Evolutionary conservation across 2,329 filamentous ascomycete species (phyloP), one percentile per base, ranked within the genome.

Genomic region (Waltergamsia citrina): DNA sequence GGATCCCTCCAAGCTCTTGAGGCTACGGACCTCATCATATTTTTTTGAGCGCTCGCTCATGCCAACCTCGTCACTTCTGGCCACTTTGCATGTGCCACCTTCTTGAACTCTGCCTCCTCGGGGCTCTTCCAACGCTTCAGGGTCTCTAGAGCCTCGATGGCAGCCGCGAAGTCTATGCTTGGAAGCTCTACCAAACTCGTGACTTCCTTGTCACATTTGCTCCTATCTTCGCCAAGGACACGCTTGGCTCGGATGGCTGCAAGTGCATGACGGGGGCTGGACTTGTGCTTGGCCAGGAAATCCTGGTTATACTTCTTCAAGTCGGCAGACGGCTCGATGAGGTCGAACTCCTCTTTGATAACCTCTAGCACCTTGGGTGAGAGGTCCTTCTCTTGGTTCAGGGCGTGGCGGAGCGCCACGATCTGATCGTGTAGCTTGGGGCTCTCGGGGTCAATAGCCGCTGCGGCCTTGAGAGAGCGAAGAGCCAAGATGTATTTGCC

Each of bases 401-500:
- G 56, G 22, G 72, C 65, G 44, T 78, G 68, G 41, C 75, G 77
- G 62, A 95, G 81, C 37, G 75, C 72, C 28, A 81, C 63, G 20
- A 72, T 67, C 53, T 92, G 85, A 49, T 86, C 76, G 51, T 88
- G 79, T n/a, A 90, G 71, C 42, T 71, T 76, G 9, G 84, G 72
- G 48, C 87, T 70, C 29, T 76, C 66, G 3, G 78, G 56, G 41
- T 92, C 79, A 22, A 95, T 65, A 4, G 70, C 66, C 36, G 76
- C 63, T 19, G 85, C 79, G 14, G 84, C 79, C 32, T 84, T 75
- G 35, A 98, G 71, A 57, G 85, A 94, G 49, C 85, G 84, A 38
- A 95, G 69, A 1, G 92, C 90, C 39, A 94, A 80, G 28, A 94
- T 62, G 50, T 84, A 86, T 65, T 95, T 95, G 53, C 78, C 88